These are phyloP conservation scores for Paraglomus brasilianum DNA, from an alignment of 192 early-diverging fungal species.

Conservation along the genomic window DNA sequence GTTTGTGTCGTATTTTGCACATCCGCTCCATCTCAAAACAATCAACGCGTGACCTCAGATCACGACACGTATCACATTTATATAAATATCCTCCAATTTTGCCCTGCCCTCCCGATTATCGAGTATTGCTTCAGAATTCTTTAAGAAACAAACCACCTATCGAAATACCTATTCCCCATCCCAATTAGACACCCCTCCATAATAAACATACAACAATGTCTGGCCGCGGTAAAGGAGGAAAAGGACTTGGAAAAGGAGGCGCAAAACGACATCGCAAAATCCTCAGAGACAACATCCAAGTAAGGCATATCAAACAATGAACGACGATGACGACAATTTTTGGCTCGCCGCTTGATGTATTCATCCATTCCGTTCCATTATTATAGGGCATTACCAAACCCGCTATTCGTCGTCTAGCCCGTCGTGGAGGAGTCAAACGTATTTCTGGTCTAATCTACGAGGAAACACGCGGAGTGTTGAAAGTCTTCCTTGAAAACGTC, in stretches of 20 bases:
- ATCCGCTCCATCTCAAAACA: too few relatives aligned
- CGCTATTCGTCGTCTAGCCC: conserved; percentile 97
- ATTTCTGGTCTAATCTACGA: conserved; percentile 99
- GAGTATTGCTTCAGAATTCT: too few relatives aligned
- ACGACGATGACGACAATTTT: too few relatives aligned
- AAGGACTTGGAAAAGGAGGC: conserved; percentile 98
- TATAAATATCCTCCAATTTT: too few relatives aligned
- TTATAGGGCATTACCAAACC: conserved; percentile 94
- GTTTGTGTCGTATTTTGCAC: conserved; percentile 4
- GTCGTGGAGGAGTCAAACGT: conserved; percentile 99
- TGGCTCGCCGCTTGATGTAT: not conserved
- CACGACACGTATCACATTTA: too few relatives aligned
- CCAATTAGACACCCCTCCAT: too few relatives aligned
- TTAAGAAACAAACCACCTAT: too few relatives aligned
- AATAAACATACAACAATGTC: conserved; percentile 63
- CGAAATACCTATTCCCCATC: too few relatives aligned
- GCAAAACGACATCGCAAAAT: conserved; percentile 99
- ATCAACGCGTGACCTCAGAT: too few relatives aligned
- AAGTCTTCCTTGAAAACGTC: conserved; percentile 98
- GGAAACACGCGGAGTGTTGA: conserved; percentile 96
- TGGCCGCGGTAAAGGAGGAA: conserved; percentile 99
- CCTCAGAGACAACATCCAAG: conserved; percentile 97
- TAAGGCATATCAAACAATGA: conserved; percentile 12
- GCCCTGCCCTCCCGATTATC: too few relatives aligned
- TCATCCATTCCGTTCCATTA: not conserved